phyloP scores from a whole-genome alignment of 257 asterid species.

The Mitragyna speciosa region DNA sequence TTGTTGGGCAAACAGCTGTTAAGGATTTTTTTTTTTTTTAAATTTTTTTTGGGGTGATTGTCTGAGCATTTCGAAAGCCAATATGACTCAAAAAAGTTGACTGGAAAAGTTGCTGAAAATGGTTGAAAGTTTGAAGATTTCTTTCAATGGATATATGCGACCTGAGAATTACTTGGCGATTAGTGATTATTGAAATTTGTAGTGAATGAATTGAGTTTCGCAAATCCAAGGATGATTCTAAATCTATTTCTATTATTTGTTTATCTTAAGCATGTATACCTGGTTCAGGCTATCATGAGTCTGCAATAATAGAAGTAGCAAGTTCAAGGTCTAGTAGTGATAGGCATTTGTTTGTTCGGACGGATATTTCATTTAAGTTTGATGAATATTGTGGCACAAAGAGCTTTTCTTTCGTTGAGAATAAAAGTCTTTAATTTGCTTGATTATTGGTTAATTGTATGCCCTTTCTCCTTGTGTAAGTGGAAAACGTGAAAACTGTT shows the following conservation, averaged over 20 bases:
- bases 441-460: background rate
- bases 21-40: no score
- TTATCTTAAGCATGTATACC: background rate
- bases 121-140: background rate
- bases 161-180: background rate
- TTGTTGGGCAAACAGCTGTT: no score
- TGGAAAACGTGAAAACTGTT: background rate
- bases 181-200: background rate
- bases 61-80: no score
- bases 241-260: background rate
- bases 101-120: background rate
- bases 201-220: background rate
- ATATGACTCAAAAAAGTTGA: no score
- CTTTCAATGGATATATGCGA: background rate
- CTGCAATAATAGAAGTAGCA: background rate
- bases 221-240: background rate
- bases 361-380: no score
- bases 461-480: background rate
- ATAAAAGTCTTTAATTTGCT: background rate
- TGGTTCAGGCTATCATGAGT: background rate
- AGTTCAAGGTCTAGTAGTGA: background rate
- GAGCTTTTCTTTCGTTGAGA: background rate
- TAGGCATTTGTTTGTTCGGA: no score
- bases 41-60: no score
- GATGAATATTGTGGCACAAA: no score